phyloP scores from a whole-genome alignment of 2,329 filamentous ascomycete species.

The Coniella lustricola region DNA sequence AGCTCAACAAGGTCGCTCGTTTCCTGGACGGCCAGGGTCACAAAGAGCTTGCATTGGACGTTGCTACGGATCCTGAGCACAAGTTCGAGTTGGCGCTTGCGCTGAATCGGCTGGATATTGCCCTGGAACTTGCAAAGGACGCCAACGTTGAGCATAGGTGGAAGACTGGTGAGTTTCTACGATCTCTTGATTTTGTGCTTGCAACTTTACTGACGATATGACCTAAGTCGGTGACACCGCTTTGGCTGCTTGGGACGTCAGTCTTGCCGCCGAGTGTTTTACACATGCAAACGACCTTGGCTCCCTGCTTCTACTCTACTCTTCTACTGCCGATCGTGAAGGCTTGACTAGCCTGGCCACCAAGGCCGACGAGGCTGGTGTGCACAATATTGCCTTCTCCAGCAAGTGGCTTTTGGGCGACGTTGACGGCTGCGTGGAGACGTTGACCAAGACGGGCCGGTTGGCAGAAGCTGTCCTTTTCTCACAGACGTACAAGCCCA shows the following conservation, averaged over 20 bases:
- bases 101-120: slow-evolving; percentile 77
- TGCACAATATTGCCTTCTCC: slow-evolving; percentile 90
- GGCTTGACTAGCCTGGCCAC: slow-evolving; percentile 66
- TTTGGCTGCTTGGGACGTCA: slow-evolving; percentile 76
- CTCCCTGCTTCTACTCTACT: slow-evolving; percentile 80
- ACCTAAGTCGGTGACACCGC: slow-evolving; percentile 77
- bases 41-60: slow-evolving; percentile 90
- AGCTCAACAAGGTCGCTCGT: slow-evolving; percentile 95
- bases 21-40: slow-evolving; percentile 97
- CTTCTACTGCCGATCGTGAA: slow-evolving; percentile 70
- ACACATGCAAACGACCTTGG: slow-evolving; percentile 83
- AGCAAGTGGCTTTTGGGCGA: slow-evolving; percentile 84
- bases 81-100: slow-evolving; percentile 88
- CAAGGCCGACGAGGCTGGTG: slow-evolving; percentile 68
- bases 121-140: slow-evolving; percentile 73
- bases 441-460: slow-evolving; percentile 72
- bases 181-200: too few relatives aligned
- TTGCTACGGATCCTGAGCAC: slow-evolving; percentile 91
- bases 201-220: not conserved
- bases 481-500: slow-evolving; percentile 92
- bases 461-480: slow-evolving; percentile 84
- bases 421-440: slow-evolving; percentile 70
- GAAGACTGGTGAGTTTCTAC: slow-evolving; percentile 56
- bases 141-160: slow-evolving; percentile 93
- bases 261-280: slow-evolving; percentile 88